Base-by-base conservation (phyloP, 1,284 basidiomycete genomes). In the Heterobasidion occidentale region DNA sequence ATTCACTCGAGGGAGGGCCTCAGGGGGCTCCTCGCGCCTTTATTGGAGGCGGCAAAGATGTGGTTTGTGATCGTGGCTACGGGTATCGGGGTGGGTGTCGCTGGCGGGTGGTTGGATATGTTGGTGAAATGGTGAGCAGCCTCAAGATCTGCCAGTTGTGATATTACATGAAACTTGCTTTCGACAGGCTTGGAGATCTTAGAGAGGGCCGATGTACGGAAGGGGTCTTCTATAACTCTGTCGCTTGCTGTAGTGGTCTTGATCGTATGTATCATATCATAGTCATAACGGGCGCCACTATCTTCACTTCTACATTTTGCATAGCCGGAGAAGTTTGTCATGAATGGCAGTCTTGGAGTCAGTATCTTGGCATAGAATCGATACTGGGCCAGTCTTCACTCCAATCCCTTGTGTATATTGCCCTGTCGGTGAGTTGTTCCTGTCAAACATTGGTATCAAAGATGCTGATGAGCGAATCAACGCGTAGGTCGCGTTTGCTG, bases 81-180 rank as follows among this genome's bases (percentile, higher is more conserved):
- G 12, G 86, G 86, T 11, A 65, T 84, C n/a, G 82, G 83, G 0
- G 80, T 88, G 51, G 88, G 88, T 1, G 69, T 85, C 4, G 76
- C 82, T 20, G 88, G 88, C 33, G 88, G 84, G 7, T 88, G 81
- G 79, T 65, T 91, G 56, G 88, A 90, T 67, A 79, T 90, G 5
- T 70, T 90, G 35, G 86, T 88, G 9, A 81, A 81, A 68, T 91
- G 88, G 88, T 85, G 67, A 57, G 77, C 69, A 36, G 53, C 7
- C 19, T 49, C 46, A 36, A 53, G 38, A 9, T 19, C 3, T 27
- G 27, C 27, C 5, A 27, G 27, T 27, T 27, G 27, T 36, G 33
- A 7, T 3, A 51, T 51, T 15, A 19, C 36, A 3, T 36, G 35
- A n/a, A 15, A 2, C 14, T 12, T 51, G 9, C 49, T 36, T 56